These are phyloP conservation scores for Inga oerstediana DNA, from an alignment of 306 rosid species.

Conservation along the genomic window DNA sequence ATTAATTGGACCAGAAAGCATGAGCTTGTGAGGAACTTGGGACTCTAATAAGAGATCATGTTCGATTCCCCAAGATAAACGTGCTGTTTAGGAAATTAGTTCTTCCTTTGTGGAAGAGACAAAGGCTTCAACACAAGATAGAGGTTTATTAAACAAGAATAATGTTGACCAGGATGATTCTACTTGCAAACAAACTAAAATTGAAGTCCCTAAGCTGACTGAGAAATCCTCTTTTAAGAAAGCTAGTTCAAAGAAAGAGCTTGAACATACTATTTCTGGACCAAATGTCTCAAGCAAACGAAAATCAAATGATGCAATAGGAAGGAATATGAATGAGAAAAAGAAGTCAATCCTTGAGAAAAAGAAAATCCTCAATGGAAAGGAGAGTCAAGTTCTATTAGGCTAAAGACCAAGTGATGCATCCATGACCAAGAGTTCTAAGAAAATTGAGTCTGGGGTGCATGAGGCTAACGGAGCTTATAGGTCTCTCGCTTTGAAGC, in stretches of 20 bases:
- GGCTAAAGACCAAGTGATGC: constrained; percentile 46
- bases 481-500: constrained; percentile 26
- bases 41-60: constrained; percentile 81
- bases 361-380: constrained; percentile 36
- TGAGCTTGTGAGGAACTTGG: constrained; percentile 61
- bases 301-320: constrained; percentile 44
- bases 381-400: constrained; percentile 44
- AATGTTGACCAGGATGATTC: not conserved
- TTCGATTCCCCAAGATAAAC: constrained; percentile 60
- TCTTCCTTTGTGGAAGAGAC: too few relatives aligned
- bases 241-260: constrained; percentile 37
- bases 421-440: constrained; percentile 34
- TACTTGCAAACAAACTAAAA: constrained; percentile 36
- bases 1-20: constrained; percentile 63
- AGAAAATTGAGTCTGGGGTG: constrained; percentile 40
- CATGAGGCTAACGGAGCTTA: constrained; percentile 46
- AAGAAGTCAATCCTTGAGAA: constrained; percentile 42
- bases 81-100: constrained; percentile 27
- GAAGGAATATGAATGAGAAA: constrained; percentile 39
- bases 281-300: constrained; percentile 46
- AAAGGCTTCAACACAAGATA: too few relatives aligned
- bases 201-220: constrained; percentile 37
- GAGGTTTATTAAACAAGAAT: too few relatives aligned
- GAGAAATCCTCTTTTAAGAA: constrained; percentile 41
- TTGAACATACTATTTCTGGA: constrained; percentile 40